Base-by-base conservation (phyloP, 2,329 filamentous ascomycete species). In the Sporothrix inflata region DNA sequence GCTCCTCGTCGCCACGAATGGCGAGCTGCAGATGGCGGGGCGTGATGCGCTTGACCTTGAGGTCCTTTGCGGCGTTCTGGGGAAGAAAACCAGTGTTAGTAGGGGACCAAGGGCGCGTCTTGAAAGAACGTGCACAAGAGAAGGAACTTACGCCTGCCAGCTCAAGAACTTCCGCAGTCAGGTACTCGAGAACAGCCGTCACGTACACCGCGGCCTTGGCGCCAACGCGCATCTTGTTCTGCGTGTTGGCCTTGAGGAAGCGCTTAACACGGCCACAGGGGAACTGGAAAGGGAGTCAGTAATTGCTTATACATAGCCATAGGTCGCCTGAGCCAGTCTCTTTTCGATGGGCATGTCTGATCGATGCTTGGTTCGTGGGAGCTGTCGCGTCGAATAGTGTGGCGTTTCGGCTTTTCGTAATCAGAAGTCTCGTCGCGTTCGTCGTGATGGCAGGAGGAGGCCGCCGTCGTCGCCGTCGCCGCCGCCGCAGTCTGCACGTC, bases 221-320 rank as follows among this genome's bases (percentile, higher is more conserved):
- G 79, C 96, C 96, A 77, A 99, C 97, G 84, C 96, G 95, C 93
- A 98, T 98, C 88, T 98, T 98, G 86, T 98, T 97, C 82, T 98
- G 96, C 67, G 96, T 98, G 86, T 98, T 98, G 84, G 94, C 94
- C 90, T 98, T 98, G 82, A 99, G 88, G 87, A 98, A 98, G 86
- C 96, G 94, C 92, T 99, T 99, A 84, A 99, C 96, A 91, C 96
- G 96, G 85, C 96, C 96, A 83, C 96, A 99, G 74, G 96, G 96
- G 83, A 99, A 99, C 96, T 99, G 81, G 73, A 38, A 38, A 76
- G 73, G 69, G 42, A 49, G 57, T 27, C 24, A 21, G 24, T 21
- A 24, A 57, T n/a, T 51, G 27, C 8, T 9, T 9, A 16, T n/a
- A 30, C 21, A 47, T 19, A 16, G 30, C 3, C 30, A 34, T 34